A percentile compares a stretch with the other conserved stretches of the same genome.
These are phyloP conservation scores for Colletotrichum agaves DNA, from an alignment of 2,329 filamentous ascomycete species.

Conservation along the genomic window DNA sequence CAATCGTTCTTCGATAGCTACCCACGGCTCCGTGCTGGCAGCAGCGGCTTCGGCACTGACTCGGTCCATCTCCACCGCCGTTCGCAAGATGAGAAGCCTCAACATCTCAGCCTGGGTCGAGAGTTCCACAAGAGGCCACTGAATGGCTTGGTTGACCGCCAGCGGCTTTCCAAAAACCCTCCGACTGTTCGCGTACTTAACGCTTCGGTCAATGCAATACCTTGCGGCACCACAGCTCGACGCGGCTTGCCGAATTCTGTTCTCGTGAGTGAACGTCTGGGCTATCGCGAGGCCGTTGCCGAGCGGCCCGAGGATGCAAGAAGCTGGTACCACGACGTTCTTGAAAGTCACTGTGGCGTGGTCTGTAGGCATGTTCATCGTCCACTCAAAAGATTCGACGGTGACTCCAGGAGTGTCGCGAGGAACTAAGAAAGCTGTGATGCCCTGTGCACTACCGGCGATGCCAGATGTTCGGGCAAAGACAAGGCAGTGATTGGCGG, in stretches of 20 bases:
- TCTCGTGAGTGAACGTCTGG: constrained; percentile 2
- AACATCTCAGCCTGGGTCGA: neutral
- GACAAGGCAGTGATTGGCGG: neutral
- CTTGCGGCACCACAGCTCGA: neutral
- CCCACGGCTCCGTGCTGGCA: neutral
- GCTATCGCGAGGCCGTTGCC: constrained; percentile 3
- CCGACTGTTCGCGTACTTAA: neutral
- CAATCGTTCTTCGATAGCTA: neutral
- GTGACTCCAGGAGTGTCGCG: neutral
- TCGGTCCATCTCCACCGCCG: neutral
- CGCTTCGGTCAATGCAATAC: neutral
- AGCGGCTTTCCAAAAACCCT: neutral
- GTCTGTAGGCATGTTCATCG: neutral
- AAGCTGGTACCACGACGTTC: neutral
- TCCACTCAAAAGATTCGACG: neutral
- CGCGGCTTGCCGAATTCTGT: constrained; percentile 4
- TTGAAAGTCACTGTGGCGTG: neutral
- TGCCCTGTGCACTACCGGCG: neutral
- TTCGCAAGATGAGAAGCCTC: neutral
- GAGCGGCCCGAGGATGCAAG: neutral
- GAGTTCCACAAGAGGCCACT: neutral
- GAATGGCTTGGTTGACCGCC: neutral
- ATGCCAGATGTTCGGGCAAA: neutral
- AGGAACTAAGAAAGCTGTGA: neutral
- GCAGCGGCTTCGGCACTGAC: neutral